Conservation (phyloP, 768 basidiomycete genomes). For the Glaciozyma martinii region DNA sequence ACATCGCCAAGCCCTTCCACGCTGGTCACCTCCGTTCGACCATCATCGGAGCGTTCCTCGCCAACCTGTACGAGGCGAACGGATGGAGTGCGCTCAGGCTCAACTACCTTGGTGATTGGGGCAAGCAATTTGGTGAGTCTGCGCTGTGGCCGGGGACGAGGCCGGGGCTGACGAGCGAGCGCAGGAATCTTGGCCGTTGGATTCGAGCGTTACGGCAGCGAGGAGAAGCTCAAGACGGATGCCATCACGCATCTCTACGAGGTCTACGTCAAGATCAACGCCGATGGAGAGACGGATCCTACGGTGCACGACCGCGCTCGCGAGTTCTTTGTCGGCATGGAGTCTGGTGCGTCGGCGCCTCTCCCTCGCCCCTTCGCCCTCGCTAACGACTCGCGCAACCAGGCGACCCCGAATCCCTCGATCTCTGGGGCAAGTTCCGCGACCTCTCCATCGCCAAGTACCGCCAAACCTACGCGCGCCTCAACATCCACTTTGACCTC, state of each 20-base stretch:
- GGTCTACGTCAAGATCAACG: conserved; percentile 89
- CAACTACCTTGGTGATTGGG: conserved; percentile 98
- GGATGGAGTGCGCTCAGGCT: conserved; percentile 86
- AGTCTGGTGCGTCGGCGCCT: conserved; percentile 25
- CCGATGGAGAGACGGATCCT: conserved; percentile 45
- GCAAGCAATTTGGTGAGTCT: conserved; percentile 65
- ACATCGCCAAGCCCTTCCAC: conserved; percentile 97
- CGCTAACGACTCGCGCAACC: not conserved
- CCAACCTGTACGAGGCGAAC: conserved; percentile 79
- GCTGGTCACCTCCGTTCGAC: conserved; percentile 93
- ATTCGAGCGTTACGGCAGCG: conserved; percentile 78
- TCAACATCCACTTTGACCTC: conserved; percentile 85
- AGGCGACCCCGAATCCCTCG: conserved; percentile 68
- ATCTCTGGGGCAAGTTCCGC: conserved; percentile 88
- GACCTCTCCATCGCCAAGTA: conserved; percentile 84
- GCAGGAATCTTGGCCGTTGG: conserved; percentile 83
- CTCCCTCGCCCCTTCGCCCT: not conserved
- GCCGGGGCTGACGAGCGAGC: not conserved
- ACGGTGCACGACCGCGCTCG: conserved; percentile 49
- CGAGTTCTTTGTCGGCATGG: conserved; percentile 85
- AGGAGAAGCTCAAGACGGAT: conserved; percentile 71
- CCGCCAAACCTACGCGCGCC: conserved; percentile 69
- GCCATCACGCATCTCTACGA: conserved; percentile 91
- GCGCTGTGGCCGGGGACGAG: not conserved
- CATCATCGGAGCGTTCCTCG: conserved; percentile 94